Percentiles rank a stretch among this genome's conserved stretches.
These are phyloP conservation scores for Xylariaceae sp. DNA, from an alignment of 2,329 filamentous ascomycete species.

Conservation along the genomic window DNA sequence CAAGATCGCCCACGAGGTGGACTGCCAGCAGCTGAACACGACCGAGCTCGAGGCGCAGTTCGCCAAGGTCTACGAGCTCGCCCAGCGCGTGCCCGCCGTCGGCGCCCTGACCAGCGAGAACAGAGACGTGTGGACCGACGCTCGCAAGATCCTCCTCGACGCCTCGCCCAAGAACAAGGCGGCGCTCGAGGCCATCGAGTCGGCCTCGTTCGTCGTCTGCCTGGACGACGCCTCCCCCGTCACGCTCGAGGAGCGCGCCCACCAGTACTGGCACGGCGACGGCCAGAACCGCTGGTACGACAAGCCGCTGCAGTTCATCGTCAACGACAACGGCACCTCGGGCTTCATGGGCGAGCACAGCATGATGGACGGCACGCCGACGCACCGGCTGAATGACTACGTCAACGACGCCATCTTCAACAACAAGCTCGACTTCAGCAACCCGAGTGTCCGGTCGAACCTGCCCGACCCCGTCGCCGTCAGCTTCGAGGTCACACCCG, in stretches of 20 bases:
- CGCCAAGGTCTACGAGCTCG: slow-evolving; percentile 72
- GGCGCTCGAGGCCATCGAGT: slow-evolving; percentile 75
- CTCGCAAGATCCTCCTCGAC: slow-evolving; percentile 67
- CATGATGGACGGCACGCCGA: slow-evolving; percentile 99
- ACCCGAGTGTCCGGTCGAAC: slow-evolving; percentile 70
- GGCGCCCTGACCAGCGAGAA: slow-evolving; percentile 87
- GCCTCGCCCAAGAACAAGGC: slow-evolving; percentile 75
- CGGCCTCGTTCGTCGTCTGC: slow-evolving; percentile 85
- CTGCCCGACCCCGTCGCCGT: slow-evolving; percentile 75
- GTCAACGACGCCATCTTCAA: slow-evolving; percentile 87
- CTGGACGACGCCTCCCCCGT: slow-evolving; percentile 87
- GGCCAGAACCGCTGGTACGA: slow-evolving; percentile 95
- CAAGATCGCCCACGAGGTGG: slow-evolving; percentile 78
- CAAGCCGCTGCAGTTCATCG: slow-evolving; percentile 95
- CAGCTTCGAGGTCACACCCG: slow-evolving; percentile 70
- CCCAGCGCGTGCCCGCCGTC: slow-evolving; percentile 64
- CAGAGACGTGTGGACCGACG: slow-evolving; percentile 87
- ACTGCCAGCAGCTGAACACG: slow-evolving; percentile 80
- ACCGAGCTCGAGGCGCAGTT: slow-evolving; percentile 90
- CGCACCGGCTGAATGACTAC: slow-evolving; percentile 93
- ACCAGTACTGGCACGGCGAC: slow-evolving; percentile 97
- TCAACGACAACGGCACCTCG: slow-evolving; percentile 96
- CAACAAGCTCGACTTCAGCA: slow-evolving; percentile 87
- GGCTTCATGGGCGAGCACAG: slow-evolving; percentile 98
- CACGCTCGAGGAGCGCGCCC: slow-evolving; percentile 90